Evolutionary conservation across 345 rosid genomes (phyloP).

Genomic region (Citrus sp.): DNA sequence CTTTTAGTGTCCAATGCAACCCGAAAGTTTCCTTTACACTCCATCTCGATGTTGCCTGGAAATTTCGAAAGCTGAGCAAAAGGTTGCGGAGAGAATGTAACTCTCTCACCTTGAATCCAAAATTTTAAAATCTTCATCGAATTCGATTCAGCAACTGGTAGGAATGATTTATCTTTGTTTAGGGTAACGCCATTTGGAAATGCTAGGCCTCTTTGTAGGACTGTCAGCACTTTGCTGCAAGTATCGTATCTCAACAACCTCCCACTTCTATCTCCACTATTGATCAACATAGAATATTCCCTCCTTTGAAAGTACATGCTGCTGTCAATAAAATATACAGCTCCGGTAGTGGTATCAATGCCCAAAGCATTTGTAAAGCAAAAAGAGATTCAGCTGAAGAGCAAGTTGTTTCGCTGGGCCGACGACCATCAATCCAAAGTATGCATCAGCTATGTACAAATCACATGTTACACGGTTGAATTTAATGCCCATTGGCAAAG

Average conservation of each 20-base stretch:
- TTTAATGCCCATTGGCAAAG: slow-evolving; percentile 38
- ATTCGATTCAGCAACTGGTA: slow-evolving; percentile 36
- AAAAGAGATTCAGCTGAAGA: slow-evolving; percentile 32
- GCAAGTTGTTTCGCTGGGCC: slow-evolving; percentile 37
- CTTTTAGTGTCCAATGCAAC: slow-evolving; percentile 44
- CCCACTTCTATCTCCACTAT: slow-evolving; percentile 36
- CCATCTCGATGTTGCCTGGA: slow-evolving; percentile 42
- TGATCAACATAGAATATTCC: slow-evolving; percentile 13
- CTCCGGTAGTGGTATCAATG: slow-evolving; percentile 33
- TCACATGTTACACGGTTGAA: slow-evolving; percentile 38
- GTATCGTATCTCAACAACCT: slow-evolving; percentile 44
- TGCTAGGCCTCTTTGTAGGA: slow-evolving; percentile 22
- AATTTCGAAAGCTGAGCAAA: slow-evolving; percentile 27
- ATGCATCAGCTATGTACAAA: slow-evolving; percentile 61
- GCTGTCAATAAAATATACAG: slow-evolving; percentile 46
- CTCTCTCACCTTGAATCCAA: slow-evolving; percentile 1
- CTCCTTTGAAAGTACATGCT: slow-evolving; percentile 44
- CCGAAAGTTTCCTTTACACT: slow-evolving; percentile 57
- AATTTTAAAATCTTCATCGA: background rate
- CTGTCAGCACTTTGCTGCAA: slow-evolving; percentile 20
- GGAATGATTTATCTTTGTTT: slow-evolving; percentile 40
- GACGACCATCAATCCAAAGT: slow-evolving; percentile 40
- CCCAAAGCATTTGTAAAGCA: slow-evolving; percentile 43
- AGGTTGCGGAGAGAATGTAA: background rate
- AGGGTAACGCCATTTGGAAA: slow-evolving; percentile 49